Evolutionary conservation across 148 eudicot species (phyloP), one percentile per base, ranked within the genome.

Genomic region (Cornus controversa): DNA sequence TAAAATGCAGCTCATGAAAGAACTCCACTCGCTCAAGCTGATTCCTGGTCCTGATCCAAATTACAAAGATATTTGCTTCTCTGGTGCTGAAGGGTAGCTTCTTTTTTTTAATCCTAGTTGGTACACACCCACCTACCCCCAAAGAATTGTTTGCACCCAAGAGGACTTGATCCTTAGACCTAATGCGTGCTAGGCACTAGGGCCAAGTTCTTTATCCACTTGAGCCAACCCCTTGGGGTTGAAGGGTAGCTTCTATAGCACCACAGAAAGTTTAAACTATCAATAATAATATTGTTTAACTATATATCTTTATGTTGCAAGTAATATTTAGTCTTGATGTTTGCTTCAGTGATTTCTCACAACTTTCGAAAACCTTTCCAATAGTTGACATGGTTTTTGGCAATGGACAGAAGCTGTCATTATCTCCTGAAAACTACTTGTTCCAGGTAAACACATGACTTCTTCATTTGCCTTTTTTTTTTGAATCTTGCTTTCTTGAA

Each of bases 341-440:
- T 72, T 86, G 34, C 69, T 60, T 64, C 94, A 91, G 98, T 77
- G 86, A 91, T 76, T 79, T 83, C 80, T 83, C 90, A 60, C 88
- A 89, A 82, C 90, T 93, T 67, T 85, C 94, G 4, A 86, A 89
- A 79, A 67, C 85, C 24, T 96, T 96, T 87, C 99, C 99, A 26
- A 66, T 82, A 23, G 94, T 93, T 65, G 98, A 93, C 78, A 86
- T 96, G 98, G 97, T 88, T 58, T 89, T 96, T 76, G 88, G 78
- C 63, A 84, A 82, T 85, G 93, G 93, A 73, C 89, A 89, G 70
- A 93, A 91, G 79, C 82, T 89, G 23, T 82, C 93, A 54, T 82
- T 96, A 45, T 83, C 97, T 53, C 97, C 99, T 28, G 99, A 96
- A 86, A 96, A 96, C 86, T 96, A 96, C 86, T 79, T 96, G 75